Evolutionary conservation across 192 early-diverging fungal species (phyloP), one percentile per base, ranked within the genome.

Genomic region (Coemansia sp.): DNA sequence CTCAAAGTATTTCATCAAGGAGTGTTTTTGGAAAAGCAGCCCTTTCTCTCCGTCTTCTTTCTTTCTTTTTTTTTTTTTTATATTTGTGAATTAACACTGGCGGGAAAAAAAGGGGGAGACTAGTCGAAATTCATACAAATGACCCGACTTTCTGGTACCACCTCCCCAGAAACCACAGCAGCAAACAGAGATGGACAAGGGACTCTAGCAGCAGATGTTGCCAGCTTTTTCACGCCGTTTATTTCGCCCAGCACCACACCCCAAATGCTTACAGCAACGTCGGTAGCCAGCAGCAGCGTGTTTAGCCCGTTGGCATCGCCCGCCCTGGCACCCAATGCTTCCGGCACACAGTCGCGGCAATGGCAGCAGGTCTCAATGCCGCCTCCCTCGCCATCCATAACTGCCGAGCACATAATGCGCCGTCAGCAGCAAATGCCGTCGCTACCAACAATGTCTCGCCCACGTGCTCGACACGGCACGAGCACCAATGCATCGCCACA

Each of bases 261-360:
- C 1, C 21, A 20, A 12, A 14, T 11, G 6, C 23, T 31, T 11
- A n/a, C 45, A 0, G 26, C 23, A 26, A 30, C 45, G 17, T 14
- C 40, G 17, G n/a, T 10, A 10, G 6, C 16, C 8, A 28, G 9
- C 26, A 30, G 12, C 37, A 28, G 45, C 6, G 49, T 40, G 23
- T 75, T 68, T 23, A 75, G 71, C 14, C 71, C 71, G 1, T 43
- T 75, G 36, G 68, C 71, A 0, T 75, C 71, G 39, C 71, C 71
- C 14, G 71, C 60, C 8, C 46, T 75, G 23, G 38, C 41, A 15
- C 47, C 47, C n/a, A 16, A 30, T 14, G 47, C 47, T 6, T 9
- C 47, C 5, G n/a, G 41, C 0, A 26, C 4, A 26, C 23, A 26
- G 23, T 52, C 2, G 38, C 38, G 37, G 16, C 55, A 18, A 46